A percentile compares a stretch with the other conserved stretches of the same genome.
phyloP scores from a whole-genome alignment of 768 basidiomycete genomes.

The Trichaptum fuscoviolaceum region DNA sequence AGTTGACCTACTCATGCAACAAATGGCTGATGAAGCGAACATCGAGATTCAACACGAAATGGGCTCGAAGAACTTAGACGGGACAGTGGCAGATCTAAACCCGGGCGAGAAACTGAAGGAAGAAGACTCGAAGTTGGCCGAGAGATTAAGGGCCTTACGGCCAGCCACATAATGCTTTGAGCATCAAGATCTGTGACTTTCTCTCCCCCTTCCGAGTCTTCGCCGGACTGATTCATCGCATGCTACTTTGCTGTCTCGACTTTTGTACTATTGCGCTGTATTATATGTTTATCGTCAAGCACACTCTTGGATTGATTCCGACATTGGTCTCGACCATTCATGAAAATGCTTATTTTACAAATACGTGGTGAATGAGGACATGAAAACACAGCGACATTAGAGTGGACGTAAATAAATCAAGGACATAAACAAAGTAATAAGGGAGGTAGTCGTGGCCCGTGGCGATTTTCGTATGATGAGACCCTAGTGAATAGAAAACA shows the following conservation, averaged over 20 bases:
- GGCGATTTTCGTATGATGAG: neutral
- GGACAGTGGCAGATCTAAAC: constrained; percentile 50
- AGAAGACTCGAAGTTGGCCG: constrained; percentile 78
- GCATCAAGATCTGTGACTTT: neutral
- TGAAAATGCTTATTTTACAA: neutral
- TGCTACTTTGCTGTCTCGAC: neutral
- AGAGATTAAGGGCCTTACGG: constrained; percentile 82
- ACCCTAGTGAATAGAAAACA: neutral
- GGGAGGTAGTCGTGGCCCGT: neutral
- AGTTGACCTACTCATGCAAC: constrained; percentile 85
- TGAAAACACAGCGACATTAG: neutral
- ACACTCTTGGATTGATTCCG: neutral
- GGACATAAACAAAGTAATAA: neutral
- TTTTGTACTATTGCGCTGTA: neutral
- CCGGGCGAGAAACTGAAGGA: constrained; percentile 55
- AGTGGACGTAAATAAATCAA: neutral
- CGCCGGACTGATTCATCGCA: no score
- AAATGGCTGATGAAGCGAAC: constrained; percentile 95
- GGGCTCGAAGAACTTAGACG: constrained; percentile 51
- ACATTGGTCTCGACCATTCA: neutral
- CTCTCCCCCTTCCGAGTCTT: no score
- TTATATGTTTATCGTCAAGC: neutral
- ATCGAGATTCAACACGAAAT: constrained; percentile 93
- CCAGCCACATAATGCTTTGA: constrained; percentile 51
- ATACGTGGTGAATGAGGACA: neutral